Evolutionary conservation across 805 yeast species (phyloP), one percentile per base, ranked within the genome.

Genomic region (Candida piceae): DNA sequence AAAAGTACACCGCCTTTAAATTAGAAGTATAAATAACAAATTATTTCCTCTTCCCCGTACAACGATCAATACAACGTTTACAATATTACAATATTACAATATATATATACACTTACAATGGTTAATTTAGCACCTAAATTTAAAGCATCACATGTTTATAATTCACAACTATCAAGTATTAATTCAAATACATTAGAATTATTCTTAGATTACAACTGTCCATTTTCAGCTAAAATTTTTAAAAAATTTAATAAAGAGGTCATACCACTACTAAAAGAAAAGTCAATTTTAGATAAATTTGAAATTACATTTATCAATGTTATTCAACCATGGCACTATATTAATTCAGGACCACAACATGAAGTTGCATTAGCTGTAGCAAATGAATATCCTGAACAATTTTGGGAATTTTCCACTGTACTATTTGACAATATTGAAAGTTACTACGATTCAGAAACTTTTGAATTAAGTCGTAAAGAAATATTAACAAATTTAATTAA

Each of bases 321-420:
- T 28, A 68, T 83, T n/a, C 96, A 87, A 64, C 93, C 94, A 46
- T 87, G 95, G 95, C 96, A 87, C 57, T 80, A 89, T 30, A 28
- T 50, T 3, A 75, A 78, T 38, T 80, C 90, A 1, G 71, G 75
- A 5, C 60, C 76, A 25, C 64, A 78, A 27, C 81, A 82, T 55
- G 95, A 87, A 53, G 82, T 83, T 29, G 70, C 83, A 0, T 57
- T 87, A 18, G 88, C 80, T 0, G 78, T 80, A 21, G 84, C 83
- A n/a, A 64, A 72, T 33, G 43, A 64, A n/a, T 66, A 63, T 12
- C 81, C 84, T 1, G 58, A 53, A 1, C 58, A 63, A 44, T 76
- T 82, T 55, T 73, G 86, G 72, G 63, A 72, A 26, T 74, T 78
- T 32, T 71, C 81, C 9, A 58, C 64, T 30, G 64, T 72, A 1